phyloP scores from a whole-genome alignment of 2,329 filamentous ascomycete genomes.

The Calcarisporium arbuscula region DNA sequence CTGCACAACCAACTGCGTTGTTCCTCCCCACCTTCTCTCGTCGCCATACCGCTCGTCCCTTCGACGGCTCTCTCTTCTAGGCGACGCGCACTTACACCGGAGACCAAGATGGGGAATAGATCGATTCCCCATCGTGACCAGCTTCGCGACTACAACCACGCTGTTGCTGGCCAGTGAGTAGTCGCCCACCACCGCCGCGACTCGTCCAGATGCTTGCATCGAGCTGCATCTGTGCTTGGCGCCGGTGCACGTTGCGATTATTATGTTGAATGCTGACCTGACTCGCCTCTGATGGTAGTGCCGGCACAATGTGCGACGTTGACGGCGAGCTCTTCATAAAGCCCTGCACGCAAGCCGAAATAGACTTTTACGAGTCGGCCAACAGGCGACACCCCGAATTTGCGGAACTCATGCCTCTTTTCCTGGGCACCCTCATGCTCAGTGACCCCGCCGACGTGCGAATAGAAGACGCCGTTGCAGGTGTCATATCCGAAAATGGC shows the following conservation, averaged over 20 bases:
- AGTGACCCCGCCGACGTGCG: conserved; percentile 43
- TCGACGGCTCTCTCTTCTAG: too few relatives aligned
- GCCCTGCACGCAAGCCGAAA: conserved; percentile 79
- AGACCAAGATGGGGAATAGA: conserved; percentile 22
- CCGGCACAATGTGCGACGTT: conserved; percentile 80
- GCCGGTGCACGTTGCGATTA: too few relatives aligned
- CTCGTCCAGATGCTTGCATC: too few relatives aligned
- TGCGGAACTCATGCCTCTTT: conserved; percentile 74
- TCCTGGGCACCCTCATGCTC: conserved; percentile 73
- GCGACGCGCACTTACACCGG: too few relatives aligned
- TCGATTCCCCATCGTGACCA: conserved; percentile 51
- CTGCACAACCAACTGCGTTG: too few relatives aligned
- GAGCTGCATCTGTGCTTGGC: too few relatives aligned
- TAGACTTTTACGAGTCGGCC: conserved; percentile 82
- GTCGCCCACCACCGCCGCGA: conserved; percentile 1
- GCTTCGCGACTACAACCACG: conserved; percentile 64
- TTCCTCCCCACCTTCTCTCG: too few relatives aligned
- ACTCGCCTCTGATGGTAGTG: conserved; percentile 45
- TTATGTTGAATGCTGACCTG: too few relatives aligned
- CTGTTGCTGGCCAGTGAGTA: conserved; percentile 79
- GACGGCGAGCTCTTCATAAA: conserved; percentile 88
- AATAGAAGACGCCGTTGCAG: conserved; percentile 42
- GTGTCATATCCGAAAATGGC: conserved; percentile 32
- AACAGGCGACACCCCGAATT: conserved; percentile 62
- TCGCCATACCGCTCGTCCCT: too few relatives aligned